Conservation (phyloP, 176 grass and related monocot species). For the Echinochloa phyllopogon region DNA sequence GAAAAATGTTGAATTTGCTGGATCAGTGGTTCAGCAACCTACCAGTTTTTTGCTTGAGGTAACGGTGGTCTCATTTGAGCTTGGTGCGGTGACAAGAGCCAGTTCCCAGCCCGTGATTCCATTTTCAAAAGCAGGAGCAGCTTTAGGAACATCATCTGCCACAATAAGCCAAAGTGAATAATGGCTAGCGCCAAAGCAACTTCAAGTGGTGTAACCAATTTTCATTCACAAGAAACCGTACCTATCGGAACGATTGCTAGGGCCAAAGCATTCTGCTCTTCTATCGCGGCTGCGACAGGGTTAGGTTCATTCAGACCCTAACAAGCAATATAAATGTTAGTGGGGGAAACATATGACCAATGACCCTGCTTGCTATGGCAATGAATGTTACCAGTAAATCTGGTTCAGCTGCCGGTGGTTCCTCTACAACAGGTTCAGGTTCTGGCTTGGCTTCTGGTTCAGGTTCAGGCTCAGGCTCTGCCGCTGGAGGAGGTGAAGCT, state of each 20-base stretch:
- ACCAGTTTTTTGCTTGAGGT: slow-evolving; percentile 89
- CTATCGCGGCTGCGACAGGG: slow-evolving; percentile 68
- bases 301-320: slow-evolving; percentile 73
- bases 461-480: slow-evolving; percentile 47
- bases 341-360: neutral
- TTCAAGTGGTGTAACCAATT: neutral
- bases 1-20: neutral
- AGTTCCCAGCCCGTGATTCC: slow-evolving; percentile 97
- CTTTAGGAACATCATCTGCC: slow-evolving; percentile 68
- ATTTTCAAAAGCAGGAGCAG: slow-evolving; percentile 60
- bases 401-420: slow-evolving; percentile 53
- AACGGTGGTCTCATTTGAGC: slow-evolving; percentile 74
- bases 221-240: slow-evolving; percentile 36
- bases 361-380: neutral
- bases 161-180: slow-evolving; percentile 13
- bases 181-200: no score
- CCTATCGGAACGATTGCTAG: slow-evolving; percentile 93
- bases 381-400: slow-evolving; percentile 84
- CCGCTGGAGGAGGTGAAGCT: slow-evolving; percentile 52
- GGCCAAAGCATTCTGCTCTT: slow-evolving; percentile 87
- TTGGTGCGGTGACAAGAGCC: slow-evolving; percentile 83
- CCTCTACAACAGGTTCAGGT: slow-evolving; percentile 77
- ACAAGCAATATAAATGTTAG: slow-evolving; percentile 15
- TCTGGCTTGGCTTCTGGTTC: slow-evolving; percentile 55
- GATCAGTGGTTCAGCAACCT: slow-evolving; percentile 6